phyloP scores from a whole-genome alignment of 345 rosid species.

The Aegle marmelos region DNA sequence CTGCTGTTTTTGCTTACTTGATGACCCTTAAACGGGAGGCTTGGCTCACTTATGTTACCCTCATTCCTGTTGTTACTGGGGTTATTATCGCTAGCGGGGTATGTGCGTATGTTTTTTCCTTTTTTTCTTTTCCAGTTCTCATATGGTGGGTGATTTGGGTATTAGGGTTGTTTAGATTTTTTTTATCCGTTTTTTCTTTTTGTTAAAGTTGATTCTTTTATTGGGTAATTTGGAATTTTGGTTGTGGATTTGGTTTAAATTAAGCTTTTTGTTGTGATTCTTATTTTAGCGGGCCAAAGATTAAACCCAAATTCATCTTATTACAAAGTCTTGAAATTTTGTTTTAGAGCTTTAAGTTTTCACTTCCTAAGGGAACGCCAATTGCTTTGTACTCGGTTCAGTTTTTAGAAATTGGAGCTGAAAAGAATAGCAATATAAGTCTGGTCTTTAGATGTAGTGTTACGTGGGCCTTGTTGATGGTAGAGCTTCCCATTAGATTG shows the following conservation, averaged over 20 bases:
- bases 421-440: neutral
- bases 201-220: neutral
- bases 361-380: neutral
- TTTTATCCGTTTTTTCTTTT: neutral
- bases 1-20: slow-evolving; percentile 91
- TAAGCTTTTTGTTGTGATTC: neutral
- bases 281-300: neutral
- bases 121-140: neutral
- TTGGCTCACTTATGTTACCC: slow-evolving; percentile 90
- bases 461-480: too few relatives aligned
- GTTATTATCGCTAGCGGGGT: slow-evolving; percentile 99
- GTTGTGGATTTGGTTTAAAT: neutral
- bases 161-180: neutral
- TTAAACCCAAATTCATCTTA: neutral
- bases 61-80: slow-evolving; percentile 91
- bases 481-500: too few relatives aligned
- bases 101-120: slow-evolving; percentile 10
- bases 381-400: neutral
- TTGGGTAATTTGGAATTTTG: neutral
- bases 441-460: neutral
- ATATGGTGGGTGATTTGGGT: neutral
- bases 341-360: too few relatives aligned
- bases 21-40: slow-evolving; percentile 88
- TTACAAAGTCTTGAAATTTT: neutral
- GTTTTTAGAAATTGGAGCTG: neutral